Base-by-base conservation (phyloP, 352 stramenopile genomes). In the Ophiocytium majus region DNA sequence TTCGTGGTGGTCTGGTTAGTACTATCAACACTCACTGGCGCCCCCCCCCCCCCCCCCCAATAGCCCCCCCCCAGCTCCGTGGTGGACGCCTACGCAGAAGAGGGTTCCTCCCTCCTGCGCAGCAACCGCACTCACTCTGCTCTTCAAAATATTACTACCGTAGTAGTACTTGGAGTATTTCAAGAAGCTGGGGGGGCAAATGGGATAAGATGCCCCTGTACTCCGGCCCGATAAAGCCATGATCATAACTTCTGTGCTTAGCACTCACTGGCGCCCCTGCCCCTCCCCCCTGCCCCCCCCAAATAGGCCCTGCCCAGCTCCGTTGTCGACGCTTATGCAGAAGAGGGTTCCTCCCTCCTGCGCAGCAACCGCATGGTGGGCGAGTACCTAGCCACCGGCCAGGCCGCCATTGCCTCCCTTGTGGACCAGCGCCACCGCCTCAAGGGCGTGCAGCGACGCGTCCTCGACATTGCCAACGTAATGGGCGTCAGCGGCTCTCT, bases 391-490 rank as follows among this genome's bases (percentile, higher is more conserved):
- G 76, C 79, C 31, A 63, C 80, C 31, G 84, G 84, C 1, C 84
- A 85, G 36, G 84, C 63, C 57, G 83, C 84, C 28, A 43, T 88
- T 19, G 50, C 63, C 10, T 86, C 31, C 78, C 79, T 88, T 28
- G 81, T 84, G 33, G 84, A 88, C 37, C 84, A 88, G 80, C 66
- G 84, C 23, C 80, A 83, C 0, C 34, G 84, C 19, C 79, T 88
- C 17, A 88, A 88, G 82, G 84, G 78, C 33, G 84, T 83, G 10
- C 84, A 88, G 79, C 64, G 84, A 23, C 78, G 74, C n/a, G 84
- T 88, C n/a, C 74, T 88, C 9, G 84, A 88, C 36, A 88, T 88
- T 36, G 80, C 81, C 0, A 88, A 88, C 81, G 79, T 88, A 9
- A 49, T 88, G 43, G 84, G 84, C n/a, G n/a, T 88, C 33, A 88